Evolutionary conservation across 805 yeast genomes (phyloP), one percentile per base, ranked within the genome.

Genomic region (Candida hungchunana): DNA sequence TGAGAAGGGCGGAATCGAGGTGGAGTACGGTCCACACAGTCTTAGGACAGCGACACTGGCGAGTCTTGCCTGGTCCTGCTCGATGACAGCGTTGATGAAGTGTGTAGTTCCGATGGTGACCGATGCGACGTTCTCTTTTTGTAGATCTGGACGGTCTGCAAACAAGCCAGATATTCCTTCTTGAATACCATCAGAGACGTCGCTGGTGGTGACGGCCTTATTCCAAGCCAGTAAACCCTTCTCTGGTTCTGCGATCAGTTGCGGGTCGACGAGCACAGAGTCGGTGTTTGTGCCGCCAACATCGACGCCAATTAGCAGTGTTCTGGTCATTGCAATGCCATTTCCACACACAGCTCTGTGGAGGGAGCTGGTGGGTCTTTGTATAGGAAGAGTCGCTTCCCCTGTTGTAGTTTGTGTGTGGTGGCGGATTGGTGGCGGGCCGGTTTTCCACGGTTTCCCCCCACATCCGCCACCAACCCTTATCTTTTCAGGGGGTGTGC

Each of bases 211-310:
- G 20, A 55, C 55, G 12, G 67, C 50, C 40, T 68, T 68, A 38
- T 66, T 51, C 60, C 59, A 66, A 2, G 64, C 51, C 17, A 66
- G 17, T 5, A 67, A 62, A 3, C 69, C 70, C 32, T 59, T 50
- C 33, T 42, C 34, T 1, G 43, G 42, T 6, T 40, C 25, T 2
- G 42, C 20, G 16, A 58, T 36, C 6, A 32, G 25, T 9, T 48
- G 29, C 5, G 72, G 70, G 37, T 68, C 67, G 3, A 68, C 32
- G 14, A 69, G 43, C 11, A 68, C 73, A 13, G 67, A 57, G 44
- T 69, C 73, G 2, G 73, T 65, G 51, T 67, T 67, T 18, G 73
- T 69, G 12, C 73, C 73, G 15, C 73, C 73, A 21, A 69, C 73
- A 50, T 69, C 73, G 12, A 69, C 64, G 16, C 73, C 75, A 30